Evolutionary conservation across 2,329 filamentous ascomycete species (phyloP), one percentile per base, ranked within the genome.

Genomic region (Drechslerella dactyloides): DNA sequence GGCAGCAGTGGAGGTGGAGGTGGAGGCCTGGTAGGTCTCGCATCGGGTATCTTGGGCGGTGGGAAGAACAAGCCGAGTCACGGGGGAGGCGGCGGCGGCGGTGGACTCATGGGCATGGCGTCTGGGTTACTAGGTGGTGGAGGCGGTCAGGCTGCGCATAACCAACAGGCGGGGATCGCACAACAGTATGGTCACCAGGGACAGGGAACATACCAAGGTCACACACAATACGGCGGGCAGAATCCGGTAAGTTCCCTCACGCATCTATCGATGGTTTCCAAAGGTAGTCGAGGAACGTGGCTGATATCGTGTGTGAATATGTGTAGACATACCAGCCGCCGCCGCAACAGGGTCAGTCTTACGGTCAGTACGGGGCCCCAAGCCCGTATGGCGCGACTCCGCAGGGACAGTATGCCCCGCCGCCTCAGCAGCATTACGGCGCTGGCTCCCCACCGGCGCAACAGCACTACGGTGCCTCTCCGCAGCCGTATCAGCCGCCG

Each of bases 41-140:
- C 75, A 10, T 69, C 73, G 46, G 74, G 75, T 15, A 59, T 76
- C 10, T 69, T 76, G 42, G 74, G 74, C 24, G 73, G 60, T 23
- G 52, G 74, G 15, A 73, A 73, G 33, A 75, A n/a, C n/a, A n/a
- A 74, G 52, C 73, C 70, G 30, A 64, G 35, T 10, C 40, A 46
- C 19, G 35, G 60, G 3, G 73, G 68, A 17, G 50, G 69, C 27
- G 69, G 74, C 54, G 62, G 19, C 23, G 19, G 37, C 17, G 53
- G 62, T 37, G 57, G 30, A 13, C 30, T 73, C 30, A 62, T 73
- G 46, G 40, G 51, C 48, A 51, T 61, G 72, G 69, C 74, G 57
- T 40, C 73, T 58, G 58, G 69, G 15, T 50, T 57, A 40, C 37
- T 75, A 61, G 33, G 64, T 55, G 19, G 40, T 66, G 65, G 48